Percentiles rank a stretch among this genome's conserved stretches.
These are phyloP conservation scores for Styphnolobium japonicum DNA, from an alignment of 306 rosid genomes.

Conservation along the genomic window DNA sequence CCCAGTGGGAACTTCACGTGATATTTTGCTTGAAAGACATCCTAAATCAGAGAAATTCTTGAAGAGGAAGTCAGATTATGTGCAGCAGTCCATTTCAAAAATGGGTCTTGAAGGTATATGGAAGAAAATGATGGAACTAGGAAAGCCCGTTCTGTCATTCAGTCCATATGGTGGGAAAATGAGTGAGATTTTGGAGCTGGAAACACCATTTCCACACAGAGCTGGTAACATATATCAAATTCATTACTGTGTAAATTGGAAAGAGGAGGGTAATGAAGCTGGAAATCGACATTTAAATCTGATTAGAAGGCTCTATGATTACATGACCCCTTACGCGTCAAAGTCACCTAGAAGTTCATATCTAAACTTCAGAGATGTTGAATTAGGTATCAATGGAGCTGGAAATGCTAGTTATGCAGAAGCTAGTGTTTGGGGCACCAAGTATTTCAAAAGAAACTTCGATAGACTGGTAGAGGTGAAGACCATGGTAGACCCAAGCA, in stretches of 20 bases:
- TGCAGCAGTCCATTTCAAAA: slow-evolving; percentile 51
- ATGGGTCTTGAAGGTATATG: slow-evolving; percentile 51
- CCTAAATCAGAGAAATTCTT: slow-evolving; percentile 39
- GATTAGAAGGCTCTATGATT: slow-evolving; percentile 53
- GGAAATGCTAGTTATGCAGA: slow-evolving; percentile 45
- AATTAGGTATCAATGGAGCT: slow-evolving; percentile 56
- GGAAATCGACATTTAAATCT: slow-evolving; percentile 29
- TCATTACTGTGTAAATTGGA: slow-evolving; percentile 69
- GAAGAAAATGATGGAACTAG: slow-evolving; percentile 63
- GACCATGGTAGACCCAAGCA: slow-evolving; percentile 55
- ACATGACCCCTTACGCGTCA: slow-evolving; percentile 64
- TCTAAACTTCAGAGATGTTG: slow-evolving; percentile 73
- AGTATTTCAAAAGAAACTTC: slow-evolving; percentile 68
- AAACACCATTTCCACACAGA: slow-evolving; percentile 74
- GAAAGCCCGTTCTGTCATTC: slow-evolving; percentile 44
- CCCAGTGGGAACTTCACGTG: slow-evolving; percentile 43
- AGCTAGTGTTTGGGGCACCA: slow-evolving; percentile 64
- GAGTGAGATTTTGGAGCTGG: slow-evolving; percentile 57
- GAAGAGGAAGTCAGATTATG: slow-evolving; percentile 78
- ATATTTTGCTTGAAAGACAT: slow-evolving; percentile 55
- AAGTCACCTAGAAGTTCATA: slow-evolving; percentile 67
- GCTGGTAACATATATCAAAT: slow-evolving; percentile 64
- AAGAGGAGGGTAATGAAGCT: slow-evolving; percentile 42
- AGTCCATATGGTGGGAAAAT: slow-evolving; percentile 74
- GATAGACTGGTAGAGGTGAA: slow-evolving; percentile 60